A percentile compares a stretch with the other conserved stretches of the same genome.
Evolutionary conservation across 495 filamentous ascomycete species (phyloP).

Genomic region (Podospora pseudocomata): DNA sequence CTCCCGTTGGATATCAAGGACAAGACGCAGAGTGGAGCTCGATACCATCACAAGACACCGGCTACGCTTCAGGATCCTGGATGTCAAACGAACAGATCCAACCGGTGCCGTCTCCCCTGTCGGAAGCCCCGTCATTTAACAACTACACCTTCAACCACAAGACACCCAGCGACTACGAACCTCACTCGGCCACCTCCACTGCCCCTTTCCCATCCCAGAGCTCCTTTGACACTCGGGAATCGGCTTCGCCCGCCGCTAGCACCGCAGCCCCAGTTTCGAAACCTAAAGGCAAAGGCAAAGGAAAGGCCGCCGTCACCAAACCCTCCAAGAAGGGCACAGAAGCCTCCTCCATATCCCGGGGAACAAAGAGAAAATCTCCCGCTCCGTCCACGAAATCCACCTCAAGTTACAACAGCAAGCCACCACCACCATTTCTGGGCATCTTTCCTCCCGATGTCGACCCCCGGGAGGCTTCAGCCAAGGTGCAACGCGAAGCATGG

Average conservation of each 20-base stretch:
- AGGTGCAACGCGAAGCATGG: conserved; percentile 29
- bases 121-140: conserved; percentile 6
- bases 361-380: conserved; percentile 3
- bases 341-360: not conserved
- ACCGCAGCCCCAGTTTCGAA: not conserved
- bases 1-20: not conserved
- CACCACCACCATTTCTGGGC: conserved; percentile 2
- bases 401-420: not conserved
- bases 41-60: not conserved
- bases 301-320: not conserved
- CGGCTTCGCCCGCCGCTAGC: not conserved
- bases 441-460: conserved; percentile 18
- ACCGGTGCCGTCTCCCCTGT: conserved; percentile 13
- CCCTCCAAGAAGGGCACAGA: not conserved
- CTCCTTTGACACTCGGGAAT: not conserved
- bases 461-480: conserved; percentile 23
- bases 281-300: conserved; percentile 5
- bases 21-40: not conserved
- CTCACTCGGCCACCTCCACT: not conserved
- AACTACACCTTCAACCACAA: conserved; percentile 1
- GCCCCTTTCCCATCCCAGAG: not conserved
- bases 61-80: conserved; percentile 2
- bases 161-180: not conserved
- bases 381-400: not conserved
- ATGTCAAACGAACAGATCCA: conserved; percentile 5